A percentile compares a stretch with the other conserved stretches of the same genome.
These are phyloP conservation scores for Colletotrichum cereale DNA, from an alignment of 2,329 filamentous ascomycete genomes.

Conservation along the genomic window DNA sequence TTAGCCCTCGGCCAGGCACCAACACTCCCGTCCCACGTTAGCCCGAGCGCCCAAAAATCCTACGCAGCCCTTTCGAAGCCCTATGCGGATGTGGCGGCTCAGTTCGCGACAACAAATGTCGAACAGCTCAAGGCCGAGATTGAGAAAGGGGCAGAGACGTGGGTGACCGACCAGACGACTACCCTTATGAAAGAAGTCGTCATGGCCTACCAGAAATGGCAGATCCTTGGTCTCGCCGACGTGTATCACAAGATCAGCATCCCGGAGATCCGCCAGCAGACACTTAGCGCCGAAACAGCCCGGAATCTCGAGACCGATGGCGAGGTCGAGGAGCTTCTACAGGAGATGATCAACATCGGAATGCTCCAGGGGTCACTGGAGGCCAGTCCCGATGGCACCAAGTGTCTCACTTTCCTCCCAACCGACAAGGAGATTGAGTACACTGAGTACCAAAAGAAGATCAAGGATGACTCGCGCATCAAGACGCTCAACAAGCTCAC, in stretches of 20 bases:
- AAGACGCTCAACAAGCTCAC: slow-evolving; percentile 61
- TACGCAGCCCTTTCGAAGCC: slow-evolving; percentile 72
- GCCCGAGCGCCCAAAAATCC: slow-evolving; percentile 63
- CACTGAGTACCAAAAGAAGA: slow-evolving; percentile 60
- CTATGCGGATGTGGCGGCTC: slow-evolving; percentile 77
- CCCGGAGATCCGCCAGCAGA: slow-evolving; percentile 62
- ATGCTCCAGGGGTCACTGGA: slow-evolving; percentile 67
- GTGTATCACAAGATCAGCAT: slow-evolving; percentile 76
- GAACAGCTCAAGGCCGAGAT: slow-evolving; percentile 73
- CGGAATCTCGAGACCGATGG: slow-evolving; percentile 55
- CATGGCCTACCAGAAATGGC: slow-evolving; percentile 79
- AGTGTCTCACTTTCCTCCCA: slow-evolving; percentile 65
- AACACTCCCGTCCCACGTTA: slow-evolving; percentile 68
- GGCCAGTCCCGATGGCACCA: slow-evolving; percentile 55
- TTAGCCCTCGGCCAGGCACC: slow-evolving; percentile 74
- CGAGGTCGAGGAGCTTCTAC: slow-evolving; percentile 61
- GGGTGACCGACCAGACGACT: slow-evolving; percentile 79
- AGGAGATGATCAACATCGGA: slow-evolving; percentile 66
- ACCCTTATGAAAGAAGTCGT: slow-evolving; percentile 78
- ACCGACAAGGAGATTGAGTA: slow-evolving; percentile 61
- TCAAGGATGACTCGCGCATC: slow-evolving; percentile 59
- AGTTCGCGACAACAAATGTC: slow-evolving; percentile 71
- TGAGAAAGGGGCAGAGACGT: slow-evolving; percentile 68
- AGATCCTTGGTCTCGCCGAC: slow-evolving; percentile 78
- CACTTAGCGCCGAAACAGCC: slow-evolving; percentile 67